These are phyloP conservation scores for Cajanus cajan DNA, from an alignment of 306 rosid species.

Conservation along the genomic window DNA sequence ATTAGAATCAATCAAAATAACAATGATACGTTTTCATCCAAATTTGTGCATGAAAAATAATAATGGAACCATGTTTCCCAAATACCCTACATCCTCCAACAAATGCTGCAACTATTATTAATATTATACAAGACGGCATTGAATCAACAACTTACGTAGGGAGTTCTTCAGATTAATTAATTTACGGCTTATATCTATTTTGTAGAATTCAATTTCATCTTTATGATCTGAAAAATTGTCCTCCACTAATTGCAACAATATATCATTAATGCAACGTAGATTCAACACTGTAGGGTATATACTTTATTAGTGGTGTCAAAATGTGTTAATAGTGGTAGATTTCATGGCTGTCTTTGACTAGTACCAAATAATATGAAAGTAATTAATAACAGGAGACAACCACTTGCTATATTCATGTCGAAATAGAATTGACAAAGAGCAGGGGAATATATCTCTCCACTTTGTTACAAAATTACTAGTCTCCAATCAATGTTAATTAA, in stretches of 20 bases:
- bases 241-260: neutral
- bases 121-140: neutral
- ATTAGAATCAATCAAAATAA: neutral
- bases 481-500: too few species aligned
- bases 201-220: neutral
- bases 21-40: neutral
- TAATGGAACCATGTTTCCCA: conserved; percentile 24
- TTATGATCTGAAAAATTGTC: neutral
- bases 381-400: neutral
- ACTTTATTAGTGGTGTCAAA: neutral
- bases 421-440: neutral
- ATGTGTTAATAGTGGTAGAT: neutral
- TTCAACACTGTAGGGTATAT: neutral
- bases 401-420: neutral
- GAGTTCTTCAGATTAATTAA: neutral
- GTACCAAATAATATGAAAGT: neutral
- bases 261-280: neutral
- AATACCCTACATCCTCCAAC: conserved; percentile 27
- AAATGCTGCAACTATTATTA: neutral
- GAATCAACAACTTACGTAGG: neutral
- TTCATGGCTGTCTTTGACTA: neutral
- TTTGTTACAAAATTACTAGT: too few species aligned
- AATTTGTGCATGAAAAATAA: conserved; percentile 8
- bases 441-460: neutral
- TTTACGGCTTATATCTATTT: neutral